Base-by-base conservation (phyloP, 225 moss, liverwort and hornwort genomes). In the Anthoceros angustus region DNA sequence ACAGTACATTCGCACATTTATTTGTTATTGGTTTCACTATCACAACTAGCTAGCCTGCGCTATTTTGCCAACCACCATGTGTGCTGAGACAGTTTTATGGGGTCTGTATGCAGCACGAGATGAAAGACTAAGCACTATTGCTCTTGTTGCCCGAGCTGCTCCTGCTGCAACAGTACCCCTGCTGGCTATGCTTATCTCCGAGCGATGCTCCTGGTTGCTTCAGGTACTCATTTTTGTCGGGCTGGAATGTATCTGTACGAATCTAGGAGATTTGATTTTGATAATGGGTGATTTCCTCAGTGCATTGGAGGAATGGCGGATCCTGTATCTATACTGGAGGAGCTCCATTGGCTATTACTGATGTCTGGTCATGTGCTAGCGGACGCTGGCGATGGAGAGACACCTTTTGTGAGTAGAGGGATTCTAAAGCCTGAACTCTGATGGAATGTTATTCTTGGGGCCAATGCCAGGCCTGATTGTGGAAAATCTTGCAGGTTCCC, bases 331-430 rank as follows among this genome's bases (percentile, higher is more conserved):
- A 81, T 98, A 67, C 71, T 87, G 70, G 98, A 98, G 76, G 92
- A 98, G 80, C 84, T 98, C 42, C 86, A 98, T 74, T 98, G 98
- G 98, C 82, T 98, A 71, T 73, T 98, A 64, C 85, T 98, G 40
- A 98, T 98, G 89, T 89, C 98, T 66, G 98, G 98, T 38, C 98
- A 98, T 72, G 98, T 98, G 42, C 80, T 98, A 74, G 98, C 98
- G 64, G 98, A 98, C 77, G 89, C 89, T 70, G 98, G 98, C 41
- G 98, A 98, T 79, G 98, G 98, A 69, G 98, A 98, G 77, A 98
- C 98, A 63, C 98, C 92, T 46, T 66, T 98, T 80, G 98, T 95
- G 74, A 80, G 82, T 70, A 25, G 25, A 25, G 63, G 12, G 10
- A 63, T 25, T 15, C 43, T 64, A 14, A 10, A 25, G 7, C 66